Conservation (phyloP, 352 stramenopile species). For the Pythium oligandrum region DNA sequence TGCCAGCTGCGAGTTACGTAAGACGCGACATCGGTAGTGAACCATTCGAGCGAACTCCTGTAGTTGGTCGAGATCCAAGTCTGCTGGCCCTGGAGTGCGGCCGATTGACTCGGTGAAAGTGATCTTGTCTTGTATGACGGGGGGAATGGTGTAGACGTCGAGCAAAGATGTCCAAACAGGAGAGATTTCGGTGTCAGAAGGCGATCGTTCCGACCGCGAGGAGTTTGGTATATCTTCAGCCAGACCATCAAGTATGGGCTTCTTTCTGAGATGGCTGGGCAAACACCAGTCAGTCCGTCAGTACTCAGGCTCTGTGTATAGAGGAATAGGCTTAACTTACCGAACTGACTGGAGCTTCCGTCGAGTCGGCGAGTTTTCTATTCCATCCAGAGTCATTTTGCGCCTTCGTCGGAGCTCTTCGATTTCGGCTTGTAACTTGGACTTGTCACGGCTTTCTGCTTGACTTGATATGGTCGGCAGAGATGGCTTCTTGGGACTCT, state of each 20-base stretch:
- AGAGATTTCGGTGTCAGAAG: background rate
- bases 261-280: no score
- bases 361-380: constrained; percentile 7
- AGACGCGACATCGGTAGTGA: constrained; percentile 54
- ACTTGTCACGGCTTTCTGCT: no score
- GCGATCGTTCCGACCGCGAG: background rate
- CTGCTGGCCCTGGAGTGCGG: constrained; percentile 20
- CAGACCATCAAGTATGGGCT: no score
- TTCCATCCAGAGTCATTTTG: no score
- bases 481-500: no score
- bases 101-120: constrained; percentile 3
- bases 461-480: no score
- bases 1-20: constrained; percentile 24
- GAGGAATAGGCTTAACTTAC: background rate
- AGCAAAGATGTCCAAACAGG: constrained; percentile 18
- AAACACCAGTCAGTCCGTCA: no score
- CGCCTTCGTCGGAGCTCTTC: no score
- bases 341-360: constrained; percentile 17
- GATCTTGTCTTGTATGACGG: constrained; percentile 7
- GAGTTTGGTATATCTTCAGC: no score
- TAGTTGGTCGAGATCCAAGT: constrained; percentile 42
- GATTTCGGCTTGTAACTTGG: no score
- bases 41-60: constrained; percentile 48
- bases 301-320: no score
- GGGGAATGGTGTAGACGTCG: constrained; percentile 36